phyloP scores from a whole-genome alignment of 495 filamentous ascomycete genomes.

The Entonaema liquescens region DNA sequence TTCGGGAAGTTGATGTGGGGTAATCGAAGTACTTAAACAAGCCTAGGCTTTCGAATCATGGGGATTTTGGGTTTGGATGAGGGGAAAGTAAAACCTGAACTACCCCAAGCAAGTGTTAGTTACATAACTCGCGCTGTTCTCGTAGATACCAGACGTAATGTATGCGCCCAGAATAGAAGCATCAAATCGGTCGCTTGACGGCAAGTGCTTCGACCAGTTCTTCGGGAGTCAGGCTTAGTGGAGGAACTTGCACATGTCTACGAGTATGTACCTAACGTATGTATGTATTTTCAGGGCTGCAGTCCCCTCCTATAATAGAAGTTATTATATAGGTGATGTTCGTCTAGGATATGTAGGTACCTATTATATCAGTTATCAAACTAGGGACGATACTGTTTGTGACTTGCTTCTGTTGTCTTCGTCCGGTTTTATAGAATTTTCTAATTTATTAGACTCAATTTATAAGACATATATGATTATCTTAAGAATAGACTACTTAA shows the following conservation, averaged over 20 bases:
- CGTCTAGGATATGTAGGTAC: constrained; percentile 5
- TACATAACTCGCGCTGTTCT: not conserved
- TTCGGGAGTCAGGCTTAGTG: constrained; percentile 11
- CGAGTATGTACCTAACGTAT: not conserved
- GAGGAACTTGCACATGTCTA: constrained; percentile 3
- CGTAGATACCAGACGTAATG: not conserved
- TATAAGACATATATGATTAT: no score
- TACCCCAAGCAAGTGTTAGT: not conserved
- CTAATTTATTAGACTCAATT: no score
- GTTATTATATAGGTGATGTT: constrained; percentile 27
- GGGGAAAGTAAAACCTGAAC: constrained; percentile 5
- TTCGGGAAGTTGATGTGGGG: constrained; percentile 36
- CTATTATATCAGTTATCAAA: not conserved
- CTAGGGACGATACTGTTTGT: no score
- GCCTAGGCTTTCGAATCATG: not conserved
- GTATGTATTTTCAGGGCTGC: constrained; percentile 19
- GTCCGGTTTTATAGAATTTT: no score
- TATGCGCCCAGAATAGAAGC: not conserved
- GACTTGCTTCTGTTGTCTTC: no score
- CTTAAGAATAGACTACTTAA: no score
- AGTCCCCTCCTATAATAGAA: constrained; percentile 28
- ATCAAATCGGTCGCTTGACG: not conserved
- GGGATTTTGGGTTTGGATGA: constrained; percentile 5
- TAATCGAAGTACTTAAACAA: constrained; percentile 19
- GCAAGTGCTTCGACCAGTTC: not conserved